Percentiles rank a stretch among this genome's conserved stretches.
Conservation (phyloP, 2,329 filamentous ascomycete species). For the Rutstroemia sydowiana region DNA sequence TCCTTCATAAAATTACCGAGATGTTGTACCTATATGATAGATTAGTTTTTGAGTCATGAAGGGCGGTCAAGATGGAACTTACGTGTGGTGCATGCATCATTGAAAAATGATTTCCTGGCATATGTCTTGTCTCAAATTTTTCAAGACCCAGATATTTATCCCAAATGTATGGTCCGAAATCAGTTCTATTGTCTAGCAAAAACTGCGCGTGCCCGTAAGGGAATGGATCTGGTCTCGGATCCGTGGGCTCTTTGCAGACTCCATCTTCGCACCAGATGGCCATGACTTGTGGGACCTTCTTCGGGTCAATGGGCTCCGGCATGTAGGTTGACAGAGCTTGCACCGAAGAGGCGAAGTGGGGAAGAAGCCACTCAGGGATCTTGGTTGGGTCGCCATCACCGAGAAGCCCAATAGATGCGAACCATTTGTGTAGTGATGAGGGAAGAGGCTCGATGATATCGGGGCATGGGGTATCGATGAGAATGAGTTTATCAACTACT, state of each 20-base stretch:
- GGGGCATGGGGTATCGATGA: conserved; percentile 61
- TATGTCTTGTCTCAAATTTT: conserved; percentile 38
- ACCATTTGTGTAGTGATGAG: conserved; percentile 44
- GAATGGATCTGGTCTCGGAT: conserved; percentile 7
- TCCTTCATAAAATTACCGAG: conserved; percentile 6
- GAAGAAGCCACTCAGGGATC: conserved; percentile 34
- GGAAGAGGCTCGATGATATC: conserved; percentile 63
- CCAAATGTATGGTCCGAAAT: conserved; percentile 8
- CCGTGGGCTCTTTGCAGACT: conserved; percentile 36
- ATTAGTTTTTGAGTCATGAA: not conserved
- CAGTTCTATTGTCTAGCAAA: conserved; percentile 8
- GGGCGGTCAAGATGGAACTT: conserved; percentile 21
- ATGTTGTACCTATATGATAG: not conserved
- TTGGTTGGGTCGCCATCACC: conserved; percentile 44
- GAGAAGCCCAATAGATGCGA: conserved; percentile 63
- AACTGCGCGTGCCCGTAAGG: conserved; percentile 8
- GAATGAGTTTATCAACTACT: conserved; percentile 50
- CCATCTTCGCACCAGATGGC: conserved; percentile 11
- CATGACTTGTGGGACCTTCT: conserved; percentile 3
- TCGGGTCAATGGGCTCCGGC: conserved; percentile 1
- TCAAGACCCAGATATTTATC: conserved; percentile 8
- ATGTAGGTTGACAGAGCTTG: conserved; percentile 8
- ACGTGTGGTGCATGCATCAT: conserved; percentile 28
- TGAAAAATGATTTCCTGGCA: conserved; percentile 20
- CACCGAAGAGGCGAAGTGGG: conserved; percentile 3